Evolutionary conservation across 2,329 filamentous ascomycete species (phyloP).

Genomic region (Hymenoscyphus albidus): DNA sequence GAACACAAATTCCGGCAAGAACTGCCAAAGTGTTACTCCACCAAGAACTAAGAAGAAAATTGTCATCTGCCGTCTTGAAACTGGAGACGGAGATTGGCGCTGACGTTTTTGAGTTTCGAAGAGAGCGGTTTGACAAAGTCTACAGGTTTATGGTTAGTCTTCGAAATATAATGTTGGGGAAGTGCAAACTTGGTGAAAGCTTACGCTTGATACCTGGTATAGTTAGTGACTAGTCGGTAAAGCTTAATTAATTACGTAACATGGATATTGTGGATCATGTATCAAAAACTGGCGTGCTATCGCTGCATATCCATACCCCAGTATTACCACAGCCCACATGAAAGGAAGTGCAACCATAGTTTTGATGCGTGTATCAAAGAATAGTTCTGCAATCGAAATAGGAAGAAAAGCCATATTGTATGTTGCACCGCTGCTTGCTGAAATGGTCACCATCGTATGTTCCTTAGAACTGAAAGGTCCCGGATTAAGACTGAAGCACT

Average conservation of each 20-base stretch:
- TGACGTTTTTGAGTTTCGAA: slow-evolving; percentile 55
- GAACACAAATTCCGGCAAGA: slow-evolving; percentile 57
- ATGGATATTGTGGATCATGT: slow-evolving; percentile 54
- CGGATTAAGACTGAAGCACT: slow-evolving; percentile 39
- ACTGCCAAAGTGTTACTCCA: slow-evolving; percentile 57
- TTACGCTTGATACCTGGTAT: slow-evolving; percentile 23
- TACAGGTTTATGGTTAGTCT: slow-evolving; percentile 14
- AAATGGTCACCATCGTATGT: slow-evolving; percentile 39
- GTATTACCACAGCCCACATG: slow-evolving; percentile 56
- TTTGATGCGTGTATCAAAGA: slow-evolving; percentile 50
- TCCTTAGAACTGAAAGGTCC: slow-evolving; percentile 33
- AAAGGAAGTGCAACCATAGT: slow-evolving; percentile 54
- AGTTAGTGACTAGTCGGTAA: slow-evolving; percentile 12
- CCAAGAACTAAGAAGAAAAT: slow-evolving; percentile 53
- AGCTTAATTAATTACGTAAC: slow-evolving; percentile 34
- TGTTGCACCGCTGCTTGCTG: slow-evolving; percentile 49
- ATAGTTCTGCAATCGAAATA: slow-evolving; percentile 54
- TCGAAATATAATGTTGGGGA: neutral
- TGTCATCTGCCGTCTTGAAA: slow-evolving; percentile 50
- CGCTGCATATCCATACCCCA: slow-evolving; percentile 56
- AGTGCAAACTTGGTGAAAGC: neutral
- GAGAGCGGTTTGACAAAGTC: slow-evolving; percentile 50
- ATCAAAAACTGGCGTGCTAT: slow-evolving; percentile 54
- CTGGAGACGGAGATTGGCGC: slow-evolving; percentile 45
- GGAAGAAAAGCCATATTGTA: slow-evolving; percentile 50